phyloP scores from a whole-genome alignment of 2,329 filamentous ascomycete genomes.

The Curvularia spicifera region DNA sequence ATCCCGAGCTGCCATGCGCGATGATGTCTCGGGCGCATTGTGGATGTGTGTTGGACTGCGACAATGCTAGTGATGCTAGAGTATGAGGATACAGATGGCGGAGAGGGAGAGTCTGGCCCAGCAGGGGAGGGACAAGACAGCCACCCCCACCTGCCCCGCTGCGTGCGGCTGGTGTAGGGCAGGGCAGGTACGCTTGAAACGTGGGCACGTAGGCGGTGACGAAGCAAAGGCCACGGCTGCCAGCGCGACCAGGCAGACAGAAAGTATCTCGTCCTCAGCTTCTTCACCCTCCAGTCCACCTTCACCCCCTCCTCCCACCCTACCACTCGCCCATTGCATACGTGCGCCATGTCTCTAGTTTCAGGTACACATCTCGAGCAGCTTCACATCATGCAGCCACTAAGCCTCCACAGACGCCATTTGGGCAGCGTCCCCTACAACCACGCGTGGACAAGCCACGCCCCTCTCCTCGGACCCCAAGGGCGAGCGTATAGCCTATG shows the following conservation, averaged over 20 bases:
- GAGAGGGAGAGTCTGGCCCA: not conserved
- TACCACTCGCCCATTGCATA: not conserved
- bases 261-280: conserved; percentile 15
- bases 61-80: not conserved
- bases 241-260: not conserved
- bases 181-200: conserved; percentile 5
- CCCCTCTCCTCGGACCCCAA: conserved; percentile 87
- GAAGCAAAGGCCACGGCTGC: conserved; percentile 12
- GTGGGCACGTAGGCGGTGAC: conserved; percentile 14
- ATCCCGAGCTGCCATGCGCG: not conserved
- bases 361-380: conserved; percentile 17
- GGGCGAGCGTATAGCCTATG: conserved; percentile 90
- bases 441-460: conserved; percentile 84
- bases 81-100: not conserved
- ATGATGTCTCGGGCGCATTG: not conserved
- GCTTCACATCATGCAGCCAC: not conserved
- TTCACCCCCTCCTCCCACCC: not conserved
- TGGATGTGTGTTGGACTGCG: not conserved
- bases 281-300: not conserved
- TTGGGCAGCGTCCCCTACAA: conserved; percentile 83
- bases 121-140: not conserved
- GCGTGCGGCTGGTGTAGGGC: conserved; percentile 2
- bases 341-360: conserved; percentile 25
- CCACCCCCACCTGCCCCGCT: conserved; percentile 20
- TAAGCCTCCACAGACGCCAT: conserved; percentile 64